Conservation (phyloP, 768 basidiomycete genomes). For the Cystofilobasidium capitatum region DNA sequence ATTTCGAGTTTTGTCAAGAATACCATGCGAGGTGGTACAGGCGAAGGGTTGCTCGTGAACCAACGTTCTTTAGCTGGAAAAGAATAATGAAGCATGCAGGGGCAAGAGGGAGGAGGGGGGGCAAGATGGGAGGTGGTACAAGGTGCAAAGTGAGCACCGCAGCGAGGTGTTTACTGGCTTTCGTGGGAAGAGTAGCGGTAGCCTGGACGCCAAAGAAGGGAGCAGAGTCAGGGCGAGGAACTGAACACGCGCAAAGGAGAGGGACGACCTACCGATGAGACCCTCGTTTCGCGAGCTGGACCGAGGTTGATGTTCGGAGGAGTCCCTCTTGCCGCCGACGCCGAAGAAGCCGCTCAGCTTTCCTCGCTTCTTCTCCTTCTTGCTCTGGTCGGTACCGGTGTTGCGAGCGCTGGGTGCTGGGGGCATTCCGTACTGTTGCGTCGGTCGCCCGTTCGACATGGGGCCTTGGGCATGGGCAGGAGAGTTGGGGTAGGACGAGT, state of each 20-base stretch:
- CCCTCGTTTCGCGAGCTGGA: conserved; percentile 4
- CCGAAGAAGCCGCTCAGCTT: conserved; percentile 18
- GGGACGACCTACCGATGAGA: conserved; percentile 3
- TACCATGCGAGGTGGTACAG: no score
- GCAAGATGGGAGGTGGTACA: background rate
- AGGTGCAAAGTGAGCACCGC: no score
- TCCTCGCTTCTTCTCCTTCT: conserved; percentile 24
- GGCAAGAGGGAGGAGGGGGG: background rate
- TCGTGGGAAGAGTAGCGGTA: conserved; percentile 19
- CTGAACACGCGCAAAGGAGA: background rate
- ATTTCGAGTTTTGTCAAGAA: no score
- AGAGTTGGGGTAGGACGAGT: background rate
- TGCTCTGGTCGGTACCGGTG: background rate
- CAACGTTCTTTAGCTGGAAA: no score
- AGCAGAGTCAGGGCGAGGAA: background rate
- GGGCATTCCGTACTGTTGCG: background rate
- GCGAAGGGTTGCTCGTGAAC: no score
- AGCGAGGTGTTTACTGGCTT: background rate
- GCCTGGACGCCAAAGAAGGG: background rate
- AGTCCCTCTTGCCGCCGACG: conserved; percentile 6
- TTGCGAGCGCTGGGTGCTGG: background rate
- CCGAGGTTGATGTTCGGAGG: background rate
- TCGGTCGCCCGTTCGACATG: no score
- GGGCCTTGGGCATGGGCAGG: background rate
- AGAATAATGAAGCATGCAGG: no score